Base-by-base conservation (phyloP, 225 moss, liverwort and hornwort species). In the Lunularia cruciata region DNA sequence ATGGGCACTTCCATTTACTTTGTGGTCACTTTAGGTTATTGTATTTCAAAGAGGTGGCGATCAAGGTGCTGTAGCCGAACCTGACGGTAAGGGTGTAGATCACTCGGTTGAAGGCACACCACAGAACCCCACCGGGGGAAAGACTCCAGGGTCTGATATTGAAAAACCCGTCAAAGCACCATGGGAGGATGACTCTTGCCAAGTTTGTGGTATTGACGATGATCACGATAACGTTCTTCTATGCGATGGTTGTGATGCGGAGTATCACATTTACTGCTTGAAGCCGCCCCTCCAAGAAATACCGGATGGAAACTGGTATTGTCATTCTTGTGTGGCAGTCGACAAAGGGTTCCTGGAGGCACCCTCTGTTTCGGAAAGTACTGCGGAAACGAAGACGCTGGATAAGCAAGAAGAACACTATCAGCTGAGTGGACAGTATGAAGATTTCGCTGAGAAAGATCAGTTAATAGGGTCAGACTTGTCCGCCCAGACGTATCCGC, bases 271-370 rank as follows among this genome's bases (percentile, higher is more conserved):
- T 15, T 99, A 99, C 71, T 99, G 98, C 72, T 73, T 99, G 49
- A 87, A 84, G 67, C 98, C 98, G 25, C 98, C 93, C 49, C 89
- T 99, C 43, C 85, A 85, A 52, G 85, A 88, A 67, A 93, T 99
- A 62, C 98, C 98, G 39, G 93, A 99, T 55, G 98, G 98, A 47
- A 93, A 91, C 46, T 99, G 98, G 98, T 99, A 89, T 72, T 99
- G 98, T 71, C 85, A 91, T 51, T 83, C 87, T 55, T 99, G 98
- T 83, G 83, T 91, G 60, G 91, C 93, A 46, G 89, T 99, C 70
- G 88, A 91, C 71, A 91, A 83, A 68, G 89, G 89, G 34, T 99
- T 91, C 39, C 63, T 90, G 69, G 91, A 91, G 79, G 85, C 64
- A 73, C 62, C 84, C 33, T 65, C 81, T 25, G 77, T 73, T 61